Conservation (phyloP, 2,329 filamentous ascomycete species). For the Colletotrichum spaethianum region DNA sequence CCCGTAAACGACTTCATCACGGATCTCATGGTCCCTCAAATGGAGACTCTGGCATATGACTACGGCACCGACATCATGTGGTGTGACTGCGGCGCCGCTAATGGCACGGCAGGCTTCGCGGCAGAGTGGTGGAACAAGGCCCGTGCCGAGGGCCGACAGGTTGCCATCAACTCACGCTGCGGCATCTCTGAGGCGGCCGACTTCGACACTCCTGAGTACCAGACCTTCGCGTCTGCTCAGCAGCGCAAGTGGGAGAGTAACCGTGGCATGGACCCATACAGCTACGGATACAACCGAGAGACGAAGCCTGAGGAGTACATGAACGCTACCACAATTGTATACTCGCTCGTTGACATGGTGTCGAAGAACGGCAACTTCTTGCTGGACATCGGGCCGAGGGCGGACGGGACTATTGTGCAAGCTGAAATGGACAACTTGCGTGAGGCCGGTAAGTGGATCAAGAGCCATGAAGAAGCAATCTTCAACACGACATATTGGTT, state of each 20-base stretch:
- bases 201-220: conserved; percentile 73
- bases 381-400: conserved; percentile 69
- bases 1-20: conserved; percentile 57
- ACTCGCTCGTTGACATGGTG: conserved; percentile 65
- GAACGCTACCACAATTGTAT: conserved; percentile 64
- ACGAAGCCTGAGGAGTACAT: conserved; percentile 65
- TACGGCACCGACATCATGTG: conserved; percentile 64
- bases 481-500: conserved; percentile 72
- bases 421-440: conserved; percentile 63
- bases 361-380: conserved; percentile 71
- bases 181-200: conserved; percentile 61
- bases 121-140: conserved; percentile 59
- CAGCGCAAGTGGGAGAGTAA: conserved; percentile 71
- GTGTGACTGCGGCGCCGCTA: conserved; percentile 63
- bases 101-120: conserved; percentile 58
- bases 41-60: conserved; percentile 58
- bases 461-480: conserved; percentile 66
- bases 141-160: conserved; percentile 58
- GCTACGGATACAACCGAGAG: conserved; percentile 72
- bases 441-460: conserved; percentile 68
- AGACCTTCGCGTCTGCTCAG: conserved; percentile 57
- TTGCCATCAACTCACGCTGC: conserved; percentile 70
- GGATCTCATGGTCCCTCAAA: conserved; percentile 62
- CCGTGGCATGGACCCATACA: conserved; percentile 72
- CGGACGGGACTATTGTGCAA: conserved; percentile 67